phyloP scores from a whole-genome alignment of 176 grass and related monocot genomes.

The Thinopyrum elongatum region DNA sequence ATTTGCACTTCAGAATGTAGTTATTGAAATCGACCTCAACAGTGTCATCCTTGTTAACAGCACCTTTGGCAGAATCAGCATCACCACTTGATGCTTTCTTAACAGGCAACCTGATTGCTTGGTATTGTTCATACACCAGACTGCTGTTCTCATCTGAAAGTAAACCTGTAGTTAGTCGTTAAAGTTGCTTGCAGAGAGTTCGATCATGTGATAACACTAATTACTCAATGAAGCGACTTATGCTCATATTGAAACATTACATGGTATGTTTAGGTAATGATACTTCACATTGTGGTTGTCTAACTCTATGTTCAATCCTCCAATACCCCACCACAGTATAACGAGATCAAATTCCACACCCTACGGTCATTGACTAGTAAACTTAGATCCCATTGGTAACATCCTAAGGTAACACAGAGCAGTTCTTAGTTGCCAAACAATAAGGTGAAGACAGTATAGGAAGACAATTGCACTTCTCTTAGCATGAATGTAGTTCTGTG shows the following conservation, averaged over 20 bases:
- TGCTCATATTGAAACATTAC: background rate
- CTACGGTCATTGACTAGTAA: background rate
- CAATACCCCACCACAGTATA: background rate
- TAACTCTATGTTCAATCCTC: background rate
- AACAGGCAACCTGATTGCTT: constrained; percentile 20
- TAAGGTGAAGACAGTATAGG: background rate
- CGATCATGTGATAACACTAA: background rate
- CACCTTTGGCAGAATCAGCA: constrained; percentile 23
- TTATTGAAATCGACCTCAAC: constrained; percentile 44
- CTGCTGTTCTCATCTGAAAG: constrained; percentile 48
- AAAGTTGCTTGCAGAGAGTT: background rate
- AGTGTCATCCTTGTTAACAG: constrained; percentile 32
- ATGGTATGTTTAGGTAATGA: background rate
- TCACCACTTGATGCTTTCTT: constrained; percentile 30
- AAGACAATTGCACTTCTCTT: background rate
- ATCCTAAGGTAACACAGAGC: background rate
- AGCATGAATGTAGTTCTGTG: background rate
- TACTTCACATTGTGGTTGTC: background rate
- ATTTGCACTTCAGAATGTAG: constrained; percentile 84
- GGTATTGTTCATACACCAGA: constrained; percentile 17
- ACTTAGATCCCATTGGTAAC: background rate
- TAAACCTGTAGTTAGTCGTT: constrained; percentile 8
- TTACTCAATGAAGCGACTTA: background rate
- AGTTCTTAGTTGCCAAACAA: background rate
- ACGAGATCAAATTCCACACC: background rate